These are phyloP conservation scores for Phoma sp. DNA, from an alignment of 2,329 filamentous ascomycete species.

Conservation along the genomic window DNA sequence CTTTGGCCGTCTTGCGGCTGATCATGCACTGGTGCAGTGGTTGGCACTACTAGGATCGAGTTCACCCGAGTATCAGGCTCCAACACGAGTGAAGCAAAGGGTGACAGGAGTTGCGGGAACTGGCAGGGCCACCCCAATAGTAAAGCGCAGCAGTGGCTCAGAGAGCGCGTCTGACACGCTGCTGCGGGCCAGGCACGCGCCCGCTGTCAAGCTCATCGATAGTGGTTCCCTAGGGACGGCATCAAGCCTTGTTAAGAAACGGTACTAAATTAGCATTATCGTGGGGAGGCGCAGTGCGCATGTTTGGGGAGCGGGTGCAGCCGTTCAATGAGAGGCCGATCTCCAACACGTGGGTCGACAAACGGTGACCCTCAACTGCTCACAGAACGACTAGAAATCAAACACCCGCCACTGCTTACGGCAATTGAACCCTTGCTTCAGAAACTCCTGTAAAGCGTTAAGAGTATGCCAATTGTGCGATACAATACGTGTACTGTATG, in stretches of 20 bases:
- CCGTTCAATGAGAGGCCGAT: conserved; percentile 26
- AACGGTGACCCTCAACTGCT: conserved; percentile 1
- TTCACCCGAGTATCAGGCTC: conserved; percentile 24
- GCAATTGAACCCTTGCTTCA: neutral
- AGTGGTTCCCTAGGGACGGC: neutral
- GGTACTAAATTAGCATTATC: neutral
- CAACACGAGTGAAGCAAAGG: conserved; percentile 6
- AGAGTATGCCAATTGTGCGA: no score
- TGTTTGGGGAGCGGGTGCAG: conserved; percentile 8
- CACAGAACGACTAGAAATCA: neutral
- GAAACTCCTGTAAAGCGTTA: neutral
- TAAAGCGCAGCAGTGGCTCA: conserved; percentile 23
- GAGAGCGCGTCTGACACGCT: conserved; percentile 9
- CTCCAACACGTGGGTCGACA: conserved; percentile 30
- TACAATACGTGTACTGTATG: no score
- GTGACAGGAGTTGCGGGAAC: neutral
- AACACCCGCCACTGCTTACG: neutral
- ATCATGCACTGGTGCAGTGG: conserved; percentile 29
- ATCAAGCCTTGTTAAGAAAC: neutral
- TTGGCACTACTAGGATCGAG: conserved; percentile 9
- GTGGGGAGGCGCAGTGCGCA: neutral
- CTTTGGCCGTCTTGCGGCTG: conserved; percentile 12
- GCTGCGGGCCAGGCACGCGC: conserved; percentile 15
- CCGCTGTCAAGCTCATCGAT: conserved; percentile 1
- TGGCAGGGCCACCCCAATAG: conserved; percentile 19